Percentiles rank a stretch among this genome's conserved stretches.
Conservation (phyloP, 2,329 filamentous ascomycete species). For the Pseudogymnoascus sp. region DNA sequence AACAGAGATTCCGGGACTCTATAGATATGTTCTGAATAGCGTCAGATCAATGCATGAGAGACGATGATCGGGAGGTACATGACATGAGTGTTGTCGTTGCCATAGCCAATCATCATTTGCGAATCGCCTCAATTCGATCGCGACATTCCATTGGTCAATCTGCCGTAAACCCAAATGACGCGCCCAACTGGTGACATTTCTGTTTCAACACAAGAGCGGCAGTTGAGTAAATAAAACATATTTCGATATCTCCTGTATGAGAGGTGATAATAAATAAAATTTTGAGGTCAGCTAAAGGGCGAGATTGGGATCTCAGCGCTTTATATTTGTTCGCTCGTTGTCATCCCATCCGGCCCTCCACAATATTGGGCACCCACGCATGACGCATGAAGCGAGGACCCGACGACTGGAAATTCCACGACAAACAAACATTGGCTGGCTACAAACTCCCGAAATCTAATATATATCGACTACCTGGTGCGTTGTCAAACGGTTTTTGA, state of each 20-base stretch:
- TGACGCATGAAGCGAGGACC: conserved; percentile 3
- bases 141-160: neutral
- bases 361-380: conserved; percentile 3
- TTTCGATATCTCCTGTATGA: neutral
- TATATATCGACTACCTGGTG: neutral
- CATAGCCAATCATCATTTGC: neutral
- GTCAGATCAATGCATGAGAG: neutral
- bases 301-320: neutral
- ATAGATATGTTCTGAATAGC: conserved; percentile 4
- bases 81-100: neutral
- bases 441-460: neutral
- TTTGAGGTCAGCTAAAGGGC: neutral
- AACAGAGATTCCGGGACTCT: neutral
- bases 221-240: neutral
- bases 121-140: neutral
- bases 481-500: neutral
- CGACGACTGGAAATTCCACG: neutral
- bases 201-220: neutral
- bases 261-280: neutral
- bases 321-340: neutral
- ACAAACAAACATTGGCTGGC: conserved; percentile 2
- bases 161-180: neutral
- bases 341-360: neutral
- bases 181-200: neutral
- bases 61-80: neutral